These are phyloP conservation scores for Schizonepeta tenuifolia DNA, from an alignment of 257 asterid genomes.

Conservation along the genomic window DNA sequence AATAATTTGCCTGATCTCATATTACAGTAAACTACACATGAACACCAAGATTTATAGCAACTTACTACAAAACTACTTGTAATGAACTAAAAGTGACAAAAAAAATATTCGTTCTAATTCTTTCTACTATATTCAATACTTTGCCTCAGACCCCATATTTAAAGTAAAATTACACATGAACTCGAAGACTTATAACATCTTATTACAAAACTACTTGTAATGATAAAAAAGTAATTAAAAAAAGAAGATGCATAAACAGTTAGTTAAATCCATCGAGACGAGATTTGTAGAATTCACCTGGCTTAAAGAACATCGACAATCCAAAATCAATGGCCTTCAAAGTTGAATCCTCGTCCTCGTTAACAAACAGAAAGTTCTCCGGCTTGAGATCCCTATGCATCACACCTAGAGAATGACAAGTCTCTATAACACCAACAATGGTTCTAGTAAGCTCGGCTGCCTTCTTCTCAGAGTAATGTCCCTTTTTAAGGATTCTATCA, in stretches of 20 bases:
- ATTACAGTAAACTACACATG: not conserved
- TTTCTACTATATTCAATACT: too few species aligned
- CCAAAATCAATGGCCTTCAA: conserved; percentile 86
- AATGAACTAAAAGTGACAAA: too few species aligned
- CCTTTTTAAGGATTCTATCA: conserved; percentile 76
- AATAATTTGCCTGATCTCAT: too few species aligned
- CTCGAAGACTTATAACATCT: not conserved
- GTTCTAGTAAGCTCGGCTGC: conserved; percentile 91
- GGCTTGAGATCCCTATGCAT: conserved; percentile 93
- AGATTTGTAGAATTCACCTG: conserved; percentile 49
- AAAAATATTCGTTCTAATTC: too few species aligned
- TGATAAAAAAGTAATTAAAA: not conserved
- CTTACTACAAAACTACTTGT: not conserved
- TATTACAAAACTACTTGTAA: not conserved
- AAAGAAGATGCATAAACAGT: too few species aligned
- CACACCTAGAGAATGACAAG: conserved; percentile 88
- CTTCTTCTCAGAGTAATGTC: conserved; percentile 84
- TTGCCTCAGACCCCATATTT: too few species aligned
- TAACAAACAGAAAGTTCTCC: conserved; percentile 75
- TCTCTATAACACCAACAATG: conserved; percentile 76
- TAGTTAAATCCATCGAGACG: not conserved
- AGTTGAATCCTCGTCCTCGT: conserved; percentile 66
- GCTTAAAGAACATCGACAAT: conserved; percentile 79
- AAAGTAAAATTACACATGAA: not conserved
- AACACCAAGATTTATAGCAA: not conserved